Conservation (phyloP, 1,284 basidiomycete species). For the Moniliophthora roreri region DNA sequence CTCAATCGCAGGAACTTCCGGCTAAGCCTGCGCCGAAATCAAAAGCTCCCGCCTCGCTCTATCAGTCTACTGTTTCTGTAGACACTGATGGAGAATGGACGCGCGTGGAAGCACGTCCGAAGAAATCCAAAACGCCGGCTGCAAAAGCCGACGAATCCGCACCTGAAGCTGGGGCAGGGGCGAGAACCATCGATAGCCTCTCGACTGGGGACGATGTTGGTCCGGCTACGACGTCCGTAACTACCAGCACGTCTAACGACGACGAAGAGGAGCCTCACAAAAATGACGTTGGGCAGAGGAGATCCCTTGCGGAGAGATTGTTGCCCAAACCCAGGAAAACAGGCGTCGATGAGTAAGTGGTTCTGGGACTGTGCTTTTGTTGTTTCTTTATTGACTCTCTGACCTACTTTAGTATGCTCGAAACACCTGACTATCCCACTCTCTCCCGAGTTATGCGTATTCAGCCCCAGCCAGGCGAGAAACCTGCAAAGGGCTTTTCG, state of each 20-base stretch:
- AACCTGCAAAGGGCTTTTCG: slow-evolving; percentile 63
- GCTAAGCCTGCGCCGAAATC: slow-evolving; percentile 1
- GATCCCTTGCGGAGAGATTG: slow-evolving; percentile 58
- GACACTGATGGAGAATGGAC: slow-evolving; percentile 51
- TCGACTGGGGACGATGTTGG: slow-evolving; percentile 15
- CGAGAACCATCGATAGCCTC: slow-evolving; percentile 6
- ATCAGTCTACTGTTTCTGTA: slow-evolving; percentile 23
- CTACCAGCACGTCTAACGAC: slow-evolving; percentile 49
- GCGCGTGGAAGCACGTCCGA: slow-evolving; percentile 38
- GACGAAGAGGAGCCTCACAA: slow-evolving; percentile 38
- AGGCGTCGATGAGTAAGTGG: slow-evolving; percentile 63
- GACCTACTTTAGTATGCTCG: slow-evolving; percentile 52
- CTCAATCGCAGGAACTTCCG: neutral
- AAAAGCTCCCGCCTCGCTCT: slow-evolving; percentile 10
- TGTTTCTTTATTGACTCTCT: neutral
- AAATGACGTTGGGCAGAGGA: slow-evolving; percentile 24
- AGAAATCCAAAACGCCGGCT: neutral
- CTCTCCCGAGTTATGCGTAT: slow-evolving; percentile 65
- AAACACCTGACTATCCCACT: slow-evolving; percentile 53
- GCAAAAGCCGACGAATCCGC: slow-evolving; percentile 6
- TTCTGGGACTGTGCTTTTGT: slow-evolving; percentile 15
- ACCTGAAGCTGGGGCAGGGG: slow-evolving; percentile 12
- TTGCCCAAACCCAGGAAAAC: slow-evolving; percentile 61
- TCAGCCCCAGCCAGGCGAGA: slow-evolving; percentile 50
- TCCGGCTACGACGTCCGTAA: slow-evolving; percentile 39